A percentile compares a stretch with the other conserved stretches of the same genome.
phyloP scores from a whole-genome alignment of 768 basidiomycete species.

The Pisolithus microcarpus region DNA sequence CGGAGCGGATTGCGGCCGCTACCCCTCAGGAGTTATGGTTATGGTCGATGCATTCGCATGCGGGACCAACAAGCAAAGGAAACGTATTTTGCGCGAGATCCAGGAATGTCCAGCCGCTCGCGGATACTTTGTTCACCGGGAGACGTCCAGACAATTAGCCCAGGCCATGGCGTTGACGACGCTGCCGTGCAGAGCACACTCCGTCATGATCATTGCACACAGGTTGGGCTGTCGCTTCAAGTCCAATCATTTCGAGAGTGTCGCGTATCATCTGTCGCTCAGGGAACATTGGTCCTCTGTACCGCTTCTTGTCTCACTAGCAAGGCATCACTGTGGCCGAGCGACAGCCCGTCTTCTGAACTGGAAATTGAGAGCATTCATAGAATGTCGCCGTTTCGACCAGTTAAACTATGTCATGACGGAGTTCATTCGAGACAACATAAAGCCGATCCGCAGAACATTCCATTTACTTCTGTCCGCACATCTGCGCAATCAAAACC shows the following conservation, averaged over 20 bases:
- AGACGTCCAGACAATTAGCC: constrained; percentile 29
- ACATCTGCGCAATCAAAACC: constrained; percentile 61
- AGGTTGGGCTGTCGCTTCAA: constrained; percentile 43
- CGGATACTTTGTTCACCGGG: constrained; percentile 26
- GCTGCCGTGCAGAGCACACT: constrained; percentile 36
- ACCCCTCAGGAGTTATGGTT: constrained; percentile 20
- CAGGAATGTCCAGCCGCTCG: constrained; percentile 16
- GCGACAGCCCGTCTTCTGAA: constrained; percentile 56
- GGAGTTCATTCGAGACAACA: constrained; percentile 40
- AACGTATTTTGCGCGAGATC: constrained; percentile 10
- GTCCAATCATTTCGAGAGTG: constrained; percentile 51
- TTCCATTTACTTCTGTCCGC: constrained; percentile 64
- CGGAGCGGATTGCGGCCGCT: constrained; percentile 6
- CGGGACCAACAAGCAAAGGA: constrained; percentile 9
- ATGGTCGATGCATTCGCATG: constrained; percentile 20
- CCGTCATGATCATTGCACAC: constrained; percentile 42
- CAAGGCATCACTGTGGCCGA: constrained; percentile 40
- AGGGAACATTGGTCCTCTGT: constrained; percentile 45
- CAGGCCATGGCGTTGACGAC: constrained; percentile 25
- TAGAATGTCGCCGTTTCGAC: constrained; percentile 47
- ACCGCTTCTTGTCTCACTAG: constrained; percentile 41
- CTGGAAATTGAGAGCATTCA: constrained; percentile 57
- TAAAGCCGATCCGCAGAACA: constrained; percentile 52
- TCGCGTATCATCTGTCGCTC: constrained; percentile 43
- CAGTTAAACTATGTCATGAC: constrained; percentile 39